Evolutionary conservation across 306 rosid species (phyloP).

Genomic region (Glycine tomentella): DNA sequence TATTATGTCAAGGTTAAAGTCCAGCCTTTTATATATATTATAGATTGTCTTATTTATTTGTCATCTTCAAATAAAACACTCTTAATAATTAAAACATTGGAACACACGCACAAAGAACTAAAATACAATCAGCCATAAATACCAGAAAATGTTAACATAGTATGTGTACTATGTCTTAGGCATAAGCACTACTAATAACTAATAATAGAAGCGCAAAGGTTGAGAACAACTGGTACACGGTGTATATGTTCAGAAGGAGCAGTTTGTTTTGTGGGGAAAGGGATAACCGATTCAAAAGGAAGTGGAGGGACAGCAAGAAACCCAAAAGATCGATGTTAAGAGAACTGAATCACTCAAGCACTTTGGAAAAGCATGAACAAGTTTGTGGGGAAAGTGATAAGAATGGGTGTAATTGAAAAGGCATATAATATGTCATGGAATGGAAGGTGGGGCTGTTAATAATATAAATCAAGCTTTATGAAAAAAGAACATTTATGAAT

Average conservation of each 20-base stretch:
- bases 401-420: slow-evolving; percentile 18
- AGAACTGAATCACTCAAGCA: slow-evolving; percentile 36
- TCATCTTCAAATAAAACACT: not conserved
- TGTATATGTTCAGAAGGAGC: not conserved
- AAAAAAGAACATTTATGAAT: slow-evolving; percentile 38
- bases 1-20: not conserved
- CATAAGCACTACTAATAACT: slow-evolving; percentile 13
- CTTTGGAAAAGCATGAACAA: slow-evolving; percentile 49
- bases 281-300: slow-evolving; percentile 14
- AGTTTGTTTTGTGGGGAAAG: slow-evolving; percentile 15
- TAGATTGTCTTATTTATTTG: not conserved
- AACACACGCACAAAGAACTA: slow-evolving; percentile 5
- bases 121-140: not conserved
- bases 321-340: slow-evolving; percentile 15
- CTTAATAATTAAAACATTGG: not conserved
- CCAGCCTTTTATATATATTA: too few relatives aligned
- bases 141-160: slow-evolving; percentile 9
- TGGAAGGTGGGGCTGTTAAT: slow-evolving; percentile 55
- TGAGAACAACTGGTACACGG: slow-evolving; percentile 38
- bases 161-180: not conserved
- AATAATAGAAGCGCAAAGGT: slow-evolving; percentile 30
- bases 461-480: slow-evolving; percentile 42
- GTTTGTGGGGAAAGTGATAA: slow-evolving; percentile 38
- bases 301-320: slow-evolving; percentile 40
- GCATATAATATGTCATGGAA: slow-evolving; percentile 22